A percentile compares a stretch with the other conserved stretches of the same genome.
Evolutionary conservation across 208 protist species (phyloP).

Genomic region (Naegleria fowleri): DNA sequence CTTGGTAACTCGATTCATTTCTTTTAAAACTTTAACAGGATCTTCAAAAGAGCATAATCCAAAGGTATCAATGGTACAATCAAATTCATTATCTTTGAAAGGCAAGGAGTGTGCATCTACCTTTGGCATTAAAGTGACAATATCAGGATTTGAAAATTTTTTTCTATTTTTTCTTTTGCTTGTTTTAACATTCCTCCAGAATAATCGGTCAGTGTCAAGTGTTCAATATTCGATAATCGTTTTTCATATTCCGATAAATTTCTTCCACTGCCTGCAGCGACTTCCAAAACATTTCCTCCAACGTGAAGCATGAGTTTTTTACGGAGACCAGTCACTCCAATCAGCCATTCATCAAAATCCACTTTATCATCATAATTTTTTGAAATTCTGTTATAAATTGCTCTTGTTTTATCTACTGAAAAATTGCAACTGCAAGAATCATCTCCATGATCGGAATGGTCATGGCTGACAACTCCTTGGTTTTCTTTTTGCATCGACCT

Average conservation of each 20-base stretch:
- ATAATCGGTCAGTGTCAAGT: not conserved
- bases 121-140: not conserved
- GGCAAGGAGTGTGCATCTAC: constrained; percentile 55
- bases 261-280: not conserved
- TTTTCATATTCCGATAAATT: not conserved
- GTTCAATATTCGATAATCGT: not conserved
- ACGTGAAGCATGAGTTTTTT: not conserved
- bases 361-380: constrained; percentile 11
- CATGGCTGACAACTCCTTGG: no score
- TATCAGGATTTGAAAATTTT: not conserved
- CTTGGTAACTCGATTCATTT: constrained; percentile 78
- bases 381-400: constrained; percentile 13
- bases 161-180: not conserved
- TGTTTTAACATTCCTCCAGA: not conserved
- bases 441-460: not conserved
- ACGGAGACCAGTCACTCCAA: not conserved
- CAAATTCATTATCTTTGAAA: constrained; percentile 74
- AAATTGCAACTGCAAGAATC: not conserved
- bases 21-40: constrained; percentile 67
- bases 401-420: not conserved
- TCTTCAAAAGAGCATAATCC: constrained; percentile 80
- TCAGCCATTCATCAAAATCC: not conserved
- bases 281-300: not conserved
- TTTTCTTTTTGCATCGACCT: no score
- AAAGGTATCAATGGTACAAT: constrained; percentile 78